phyloP scores from a whole-genome alignment of 768 basidiomycete genomes.

The Tylopilus balloui region DNA sequence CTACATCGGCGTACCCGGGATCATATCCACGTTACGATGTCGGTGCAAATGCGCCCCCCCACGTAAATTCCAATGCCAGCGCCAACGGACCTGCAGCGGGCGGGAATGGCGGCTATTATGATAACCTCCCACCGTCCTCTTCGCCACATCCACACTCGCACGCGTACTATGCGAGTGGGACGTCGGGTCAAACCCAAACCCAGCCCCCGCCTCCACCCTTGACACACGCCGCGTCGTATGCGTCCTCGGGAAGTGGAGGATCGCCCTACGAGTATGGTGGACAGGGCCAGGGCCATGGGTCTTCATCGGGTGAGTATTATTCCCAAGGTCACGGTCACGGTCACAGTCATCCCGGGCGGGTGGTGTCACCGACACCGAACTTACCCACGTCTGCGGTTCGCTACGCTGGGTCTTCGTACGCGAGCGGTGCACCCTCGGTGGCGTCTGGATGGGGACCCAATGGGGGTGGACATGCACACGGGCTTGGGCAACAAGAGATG shows the following conservation, averaged over 20 bases:
- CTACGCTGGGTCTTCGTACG: slow-evolving; percentile 12
- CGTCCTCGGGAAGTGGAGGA: slow-evolving; percentile 21
- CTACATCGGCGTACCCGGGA: slow-evolving; percentile 21
- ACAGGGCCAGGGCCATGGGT: slow-evolving; percentile 18
- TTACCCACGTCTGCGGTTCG: slow-evolving; percentile 12
- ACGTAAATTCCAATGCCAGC: slow-evolving; percentile 8
- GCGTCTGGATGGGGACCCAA: slow-evolving; percentile 18
- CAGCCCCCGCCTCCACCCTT: slow-evolving; percentile 16
- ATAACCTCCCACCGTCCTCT: slow-evolving; percentile 20
- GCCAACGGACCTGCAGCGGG: slow-evolving; percentile 8
- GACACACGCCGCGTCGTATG: slow-evolving; percentile 21
- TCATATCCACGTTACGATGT: slow-evolving; percentile 29
- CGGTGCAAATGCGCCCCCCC: slow-evolving; percentile 22
- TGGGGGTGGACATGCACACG: slow-evolving; percentile 12
- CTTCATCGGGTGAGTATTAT: slow-evolving; percentile 25
- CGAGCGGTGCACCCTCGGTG: not conserved
- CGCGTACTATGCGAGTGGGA: slow-evolving; percentile 18
- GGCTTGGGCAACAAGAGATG: slow-evolving; percentile 28
- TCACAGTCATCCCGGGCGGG: slow-evolving; percentile 12
- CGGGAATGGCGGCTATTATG: slow-evolving; percentile 23
- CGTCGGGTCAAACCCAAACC: slow-evolving; percentile 14
- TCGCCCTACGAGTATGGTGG: slow-evolving; percentile 23
- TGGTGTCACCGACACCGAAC: slow-evolving; percentile 19
- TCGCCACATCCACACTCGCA: slow-evolving; percentile 21
- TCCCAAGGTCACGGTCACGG: slow-evolving; percentile 15